Evolutionary conservation across 176 grass and related monocot species (phyloP).

Genomic region (Tillandsia leiboldiana): DNA sequence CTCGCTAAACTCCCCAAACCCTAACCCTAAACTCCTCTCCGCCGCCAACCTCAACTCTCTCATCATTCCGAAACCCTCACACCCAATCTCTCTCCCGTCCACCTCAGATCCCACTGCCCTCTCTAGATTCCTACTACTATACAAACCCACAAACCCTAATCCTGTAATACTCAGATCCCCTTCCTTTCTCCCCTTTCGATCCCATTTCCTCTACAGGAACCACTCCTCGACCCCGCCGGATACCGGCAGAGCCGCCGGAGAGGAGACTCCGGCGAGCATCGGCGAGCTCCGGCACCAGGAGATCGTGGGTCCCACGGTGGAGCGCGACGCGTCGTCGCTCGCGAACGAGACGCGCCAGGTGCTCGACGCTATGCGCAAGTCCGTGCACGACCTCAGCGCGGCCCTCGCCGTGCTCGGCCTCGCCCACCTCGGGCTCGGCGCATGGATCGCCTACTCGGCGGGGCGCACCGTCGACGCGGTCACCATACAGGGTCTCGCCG

Average conservation of each 20-base stretch:
- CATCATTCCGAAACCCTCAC: constrained; percentile 3
- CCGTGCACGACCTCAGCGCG: constrained; percentile 53
- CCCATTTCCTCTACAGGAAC: neutral
- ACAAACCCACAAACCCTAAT: neutral
- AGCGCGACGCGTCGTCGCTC: constrained; percentile 63
- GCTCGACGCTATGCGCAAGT: constrained; percentile 47
- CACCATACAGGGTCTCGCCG: constrained; percentile 47
- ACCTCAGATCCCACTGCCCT: constrained; percentile 17
- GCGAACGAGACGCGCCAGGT: constrained; percentile 70
- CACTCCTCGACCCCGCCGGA: constrained; percentile 6
- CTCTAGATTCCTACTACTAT: neutral
- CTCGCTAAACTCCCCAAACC: neutral
- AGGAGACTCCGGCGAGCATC: neutral
- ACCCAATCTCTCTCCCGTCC: constrained; percentile 7
- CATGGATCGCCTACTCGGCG: constrained; percentile 48
- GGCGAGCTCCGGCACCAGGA: constrained; percentile 63
- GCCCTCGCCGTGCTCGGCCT: constrained; percentile 54
- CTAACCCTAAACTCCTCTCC: constrained; percentile 9
- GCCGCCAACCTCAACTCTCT: neutral
- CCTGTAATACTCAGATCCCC: neutral
- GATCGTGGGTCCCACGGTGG: constrained; percentile 89
- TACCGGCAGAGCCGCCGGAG: constrained; percentile 4
- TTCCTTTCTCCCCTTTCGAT: neutral
- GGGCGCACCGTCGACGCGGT: constrained; percentile 38
- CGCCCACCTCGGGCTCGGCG: constrained; percentile 49